Evolutionary conservation across 345 rosid genomes (phyloP), one percentile per base, ranked within the genome.

Genomic region (Corymbia maculata): DNA sequence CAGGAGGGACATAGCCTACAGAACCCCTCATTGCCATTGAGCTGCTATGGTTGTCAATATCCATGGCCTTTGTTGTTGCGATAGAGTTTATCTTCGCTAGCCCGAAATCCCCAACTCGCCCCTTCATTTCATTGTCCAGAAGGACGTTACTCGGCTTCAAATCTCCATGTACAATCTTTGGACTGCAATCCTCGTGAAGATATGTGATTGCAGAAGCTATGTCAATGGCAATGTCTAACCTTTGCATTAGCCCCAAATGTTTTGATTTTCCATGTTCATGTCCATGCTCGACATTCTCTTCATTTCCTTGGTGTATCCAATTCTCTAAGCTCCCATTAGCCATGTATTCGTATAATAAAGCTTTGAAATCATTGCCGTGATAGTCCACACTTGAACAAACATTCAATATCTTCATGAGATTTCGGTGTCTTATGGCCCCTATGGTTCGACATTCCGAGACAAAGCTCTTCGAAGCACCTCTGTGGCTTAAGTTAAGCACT

Each of bases 1-100:
- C 68, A 0, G 32, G 68, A 11, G 68, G 68, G 32, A 59, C 32
- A 59, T 59, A 59, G 0, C 68, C 32, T 5, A 59, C 0, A 0
- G 32, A 59, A 26, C 68, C 68, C 32, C 68, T 59, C 68, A 59
- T 7, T 26, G 1, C 30, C 32, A 59, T 7, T 59, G 68, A 59
- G 1, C 15, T 59, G 1, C 4, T 59, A 0, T 0, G 1, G 0
- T 59, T 26, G 4, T 59, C 68, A 59, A 59, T 59, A 7, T 59
- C 68, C 32, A 26, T 5, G 68, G 7, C 68, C 32, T 26, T 14
- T 59, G 14, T 59, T 59, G 68, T 59, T 0, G 7, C 1, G 1
- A 2, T 2, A 2, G 0, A 59, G 7, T 4, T 0, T 3, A 59
- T 59, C 0, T 0, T 59, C 0, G 68, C 68, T 2, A 59, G 0